Evolutionary conservation across 192 early-diverging fungal species (phyloP).

Genomic region (Coemansia sp.): DNA sequence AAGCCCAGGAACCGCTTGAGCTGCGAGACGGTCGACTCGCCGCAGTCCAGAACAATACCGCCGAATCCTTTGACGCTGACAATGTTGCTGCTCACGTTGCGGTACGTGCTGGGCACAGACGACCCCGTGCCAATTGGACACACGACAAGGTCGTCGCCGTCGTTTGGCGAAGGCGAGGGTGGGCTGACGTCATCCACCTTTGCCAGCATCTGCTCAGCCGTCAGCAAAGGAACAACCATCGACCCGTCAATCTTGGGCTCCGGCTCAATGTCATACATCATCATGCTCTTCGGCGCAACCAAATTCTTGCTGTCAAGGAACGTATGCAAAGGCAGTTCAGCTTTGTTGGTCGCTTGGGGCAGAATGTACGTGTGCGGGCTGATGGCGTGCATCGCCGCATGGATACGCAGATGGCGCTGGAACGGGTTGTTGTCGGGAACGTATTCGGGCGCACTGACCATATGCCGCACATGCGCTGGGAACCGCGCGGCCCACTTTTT

Average conservation of each 20-base stretch:
- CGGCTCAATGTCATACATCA: slow-evolving; percentile 65
- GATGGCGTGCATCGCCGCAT: slow-evolving; percentile 65
- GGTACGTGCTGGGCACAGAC: slow-evolving; percentile 81
- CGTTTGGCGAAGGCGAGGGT: neutral
- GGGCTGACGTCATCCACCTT: neutral
- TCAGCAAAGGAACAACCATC: slow-evolving; percentile 20
- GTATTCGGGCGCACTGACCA: slow-evolving; percentile 67
- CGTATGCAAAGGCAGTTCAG: slow-evolving; percentile 33
- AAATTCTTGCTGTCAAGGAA: slow-evolving; percentile 18
- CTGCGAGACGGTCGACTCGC: slow-evolving; percentile 86
- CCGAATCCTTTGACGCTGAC: slow-evolving; percentile 64
- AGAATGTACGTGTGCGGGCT: slow-evolving; percentile 66
- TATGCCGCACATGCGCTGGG: slow-evolving; percentile 69
- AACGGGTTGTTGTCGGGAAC: slow-evolving; percentile 67
- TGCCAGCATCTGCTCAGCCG: slow-evolving; percentile 29
- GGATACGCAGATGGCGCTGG: slow-evolving; percentile 61
- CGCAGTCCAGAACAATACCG: slow-evolving; percentile 80
- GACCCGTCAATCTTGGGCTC: slow-evolving; percentile 55
- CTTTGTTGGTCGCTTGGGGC: slow-evolving; percentile 61
- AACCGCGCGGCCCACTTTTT: slow-evolving; percentile 73
- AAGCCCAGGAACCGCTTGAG: slow-evolving; percentile 73
- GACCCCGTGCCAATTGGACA: slow-evolving; percentile 91
- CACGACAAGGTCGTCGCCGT: slow-evolving; percentile 25
- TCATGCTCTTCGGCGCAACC: slow-evolving; percentile 34
- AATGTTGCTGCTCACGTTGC: slow-evolving; percentile 89